phyloP scores from a whole-genome alignment of 2,329 filamentous ascomycete genomes.

The Cryphonectria nitschkei region DNA sequence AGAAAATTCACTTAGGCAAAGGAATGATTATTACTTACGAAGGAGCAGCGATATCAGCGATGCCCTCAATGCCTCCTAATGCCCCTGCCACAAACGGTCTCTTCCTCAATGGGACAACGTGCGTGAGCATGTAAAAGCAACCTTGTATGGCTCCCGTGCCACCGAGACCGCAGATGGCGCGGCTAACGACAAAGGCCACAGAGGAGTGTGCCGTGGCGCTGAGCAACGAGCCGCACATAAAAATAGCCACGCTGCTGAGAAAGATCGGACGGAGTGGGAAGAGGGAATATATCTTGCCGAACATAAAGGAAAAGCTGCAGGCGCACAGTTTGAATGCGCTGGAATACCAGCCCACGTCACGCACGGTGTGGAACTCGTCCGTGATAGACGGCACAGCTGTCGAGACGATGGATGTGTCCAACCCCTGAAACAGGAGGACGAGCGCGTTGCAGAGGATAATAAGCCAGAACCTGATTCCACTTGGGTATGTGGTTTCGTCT shows the following conservation, averaged over 20 bases:
- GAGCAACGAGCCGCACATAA: slow-evolving; percentile 24
- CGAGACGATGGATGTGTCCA: slow-evolving; percentile 24
- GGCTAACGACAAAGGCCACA: slow-evolving; percentile 15
- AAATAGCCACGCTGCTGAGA: slow-evolving; percentile 21
- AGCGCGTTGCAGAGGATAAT: slow-evolving; percentile 22
- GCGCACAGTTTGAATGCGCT: slow-evolving; percentile 24
- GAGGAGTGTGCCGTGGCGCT: slow-evolving; percentile 25
- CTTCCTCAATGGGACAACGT: slow-evolving; percentile 24
- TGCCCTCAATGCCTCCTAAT: slow-evolving; percentile 8
- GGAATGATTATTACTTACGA: background rate
- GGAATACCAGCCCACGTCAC: slow-evolving; percentile 28
- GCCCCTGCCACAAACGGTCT: slow-evolving; percentile 13
- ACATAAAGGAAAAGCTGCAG: slow-evolving; percentile 29
- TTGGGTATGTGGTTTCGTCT: slow-evolving; percentile 23
- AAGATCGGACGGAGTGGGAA: slow-evolving; percentile 18
- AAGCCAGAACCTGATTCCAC: slow-evolving; percentile 24
- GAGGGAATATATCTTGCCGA: slow-evolving; percentile 23
- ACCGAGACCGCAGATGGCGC: slow-evolving; percentile 23
- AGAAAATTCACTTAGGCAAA: too few species aligned
- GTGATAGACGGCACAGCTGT: slow-evolving; percentile 28
- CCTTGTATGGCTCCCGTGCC: slow-evolving; percentile 17
- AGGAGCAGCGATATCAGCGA: slow-evolving; percentile 23
- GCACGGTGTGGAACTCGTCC: slow-evolving; percentile 27
- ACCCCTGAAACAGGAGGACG: slow-evolving; percentile 20
- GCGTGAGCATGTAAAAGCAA: slow-evolving; percentile 26